Conservation (phyloP, 768 basidiomycete genomes). For the Floccularia luteovirens region DNA sequence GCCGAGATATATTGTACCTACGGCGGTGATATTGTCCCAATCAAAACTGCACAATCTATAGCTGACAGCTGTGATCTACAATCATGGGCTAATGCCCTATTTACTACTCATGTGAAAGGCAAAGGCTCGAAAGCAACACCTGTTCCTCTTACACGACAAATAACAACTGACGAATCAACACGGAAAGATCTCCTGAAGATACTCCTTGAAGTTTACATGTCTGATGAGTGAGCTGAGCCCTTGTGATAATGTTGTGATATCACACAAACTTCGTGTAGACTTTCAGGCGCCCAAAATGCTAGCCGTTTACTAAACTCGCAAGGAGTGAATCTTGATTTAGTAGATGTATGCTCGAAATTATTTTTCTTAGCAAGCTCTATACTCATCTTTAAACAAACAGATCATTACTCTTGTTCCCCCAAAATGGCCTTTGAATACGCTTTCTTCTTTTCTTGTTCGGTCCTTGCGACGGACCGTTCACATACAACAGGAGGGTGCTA, state of each 20-base stretch:
- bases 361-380: conserved; percentile 2
- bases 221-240: conserved; percentile 61
- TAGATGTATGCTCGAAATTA: conserved; percentile 51
- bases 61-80: conserved; percentile 42
- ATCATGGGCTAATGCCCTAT: conserved; percentile 45
- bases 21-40: conserved; percentile 66
- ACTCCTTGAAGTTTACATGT: conserved; percentile 79
- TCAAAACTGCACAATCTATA: conserved; percentile 43
- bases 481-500: conserved; percentile 56
- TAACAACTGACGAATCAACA: conserved; percentile 35
- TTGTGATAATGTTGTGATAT: conserved; percentile 4
- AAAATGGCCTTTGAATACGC: conserved; percentile 64
- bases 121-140: neutral
- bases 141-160: conserved; percentile 20
- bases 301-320: conserved; percentile 73
- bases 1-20: conserved; percentile 85
- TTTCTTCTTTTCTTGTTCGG: conserved; percentile 73
- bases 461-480: conserved; percentile 76
- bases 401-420: conserved; percentile 61
- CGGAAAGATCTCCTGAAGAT: conserved; percentile 59
- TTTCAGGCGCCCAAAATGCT: conserved; percentile 47
- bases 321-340: conserved; percentile 66
- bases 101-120: conserved; percentile 16
- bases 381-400: conserved; percentile 22
- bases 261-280: conserved; percentile 24